Conservation (phyloP, 1,284 basidiomycete species). For the Marasmius oreades region DNA sequence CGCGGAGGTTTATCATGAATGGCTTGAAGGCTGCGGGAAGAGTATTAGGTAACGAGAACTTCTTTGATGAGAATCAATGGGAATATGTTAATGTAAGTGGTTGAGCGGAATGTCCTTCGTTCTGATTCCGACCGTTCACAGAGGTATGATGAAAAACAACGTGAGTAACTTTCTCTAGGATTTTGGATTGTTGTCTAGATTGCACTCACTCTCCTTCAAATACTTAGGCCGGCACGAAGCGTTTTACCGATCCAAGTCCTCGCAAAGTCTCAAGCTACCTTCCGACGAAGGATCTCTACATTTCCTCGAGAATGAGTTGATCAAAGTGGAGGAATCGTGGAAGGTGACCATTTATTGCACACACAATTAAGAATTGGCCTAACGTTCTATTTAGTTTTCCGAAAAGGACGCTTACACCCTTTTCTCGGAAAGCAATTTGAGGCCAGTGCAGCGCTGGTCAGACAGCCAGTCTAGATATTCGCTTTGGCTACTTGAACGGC, state of each 20-base stretch:
- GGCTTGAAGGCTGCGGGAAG: slow-evolving; percentile 69
- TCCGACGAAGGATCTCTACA: slow-evolving; percentile 37
- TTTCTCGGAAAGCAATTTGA: slow-evolving; percentile 78
- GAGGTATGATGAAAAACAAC: slow-evolving; percentile 65
- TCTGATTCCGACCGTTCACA: slow-evolving; percentile 26
- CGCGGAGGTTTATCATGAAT: slow-evolving; percentile 87
- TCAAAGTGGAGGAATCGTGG: slow-evolving; percentile 86
- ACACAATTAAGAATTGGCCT: neutral
- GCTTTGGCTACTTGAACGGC: slow-evolving; percentile 89
- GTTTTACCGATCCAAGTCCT: slow-evolving; percentile 70
- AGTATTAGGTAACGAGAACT: slow-evolving; percentile 53
- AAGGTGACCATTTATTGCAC: slow-evolving; percentile 53
- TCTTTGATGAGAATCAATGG: slow-evolving; percentile 73
- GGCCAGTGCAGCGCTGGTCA: slow-evolving; percentile 85
- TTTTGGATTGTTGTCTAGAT: slow-evolving; percentile 8
- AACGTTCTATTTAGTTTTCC: slow-evolving; percentile 60
- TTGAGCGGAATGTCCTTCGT: neutral
- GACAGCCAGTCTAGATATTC: slow-evolving; percentile 76
- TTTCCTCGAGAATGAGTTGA: slow-evolving; percentile 70
- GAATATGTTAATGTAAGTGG: slow-evolving; percentile 62
- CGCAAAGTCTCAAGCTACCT: slow-evolving; percentile 61
- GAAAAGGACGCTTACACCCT: slow-evolving; percentile 69
- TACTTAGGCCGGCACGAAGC: slow-evolving; percentile 84
- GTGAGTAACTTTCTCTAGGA: slow-evolving; percentile 41
- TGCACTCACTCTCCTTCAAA: slow-evolving; percentile 7